Conservation (phyloP, 139 green algal species). For the Choricystis sp. region DNA sequence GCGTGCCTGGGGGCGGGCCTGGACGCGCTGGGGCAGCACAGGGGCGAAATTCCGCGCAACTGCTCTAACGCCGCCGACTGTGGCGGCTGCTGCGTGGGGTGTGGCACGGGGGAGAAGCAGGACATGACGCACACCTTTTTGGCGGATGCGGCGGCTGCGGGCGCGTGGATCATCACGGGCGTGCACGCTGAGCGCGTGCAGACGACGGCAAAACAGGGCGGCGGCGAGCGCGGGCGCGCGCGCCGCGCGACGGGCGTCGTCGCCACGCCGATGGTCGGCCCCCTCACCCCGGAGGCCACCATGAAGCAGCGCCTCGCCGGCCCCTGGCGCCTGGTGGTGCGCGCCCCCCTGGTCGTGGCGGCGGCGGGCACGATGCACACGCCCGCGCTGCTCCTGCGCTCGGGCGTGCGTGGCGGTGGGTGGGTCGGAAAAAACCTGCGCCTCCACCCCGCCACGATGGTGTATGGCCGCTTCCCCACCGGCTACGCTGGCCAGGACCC, state of each 20-base stretch:
- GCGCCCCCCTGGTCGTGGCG: slow-evolving; percentile 15
- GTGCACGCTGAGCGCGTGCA: slow-evolving; percentile 17
- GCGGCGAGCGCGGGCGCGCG: background rate
- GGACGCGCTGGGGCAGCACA: slow-evolving; percentile 15
- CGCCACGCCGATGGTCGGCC: background rate
- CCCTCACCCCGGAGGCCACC: slow-evolving; percentile 1
- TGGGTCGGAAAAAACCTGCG: slow-evolving; percentile 31
- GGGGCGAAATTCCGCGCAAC: slow-evolving; percentile 29
- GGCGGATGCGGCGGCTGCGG: slow-evolving; percentile 27
- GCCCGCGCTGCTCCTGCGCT: slow-evolving; percentile 45
- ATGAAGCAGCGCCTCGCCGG: background rate
- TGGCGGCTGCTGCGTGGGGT: slow-evolving; percentile 13
- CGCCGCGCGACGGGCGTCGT: slow-evolving; percentile 1
- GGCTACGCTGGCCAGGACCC: background rate
- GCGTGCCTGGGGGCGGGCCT: slow-evolving; percentile 22
- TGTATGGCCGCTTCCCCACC: slow-evolving; percentile 18
- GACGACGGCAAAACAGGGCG: background rate
- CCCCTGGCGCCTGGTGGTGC: slow-evolving; percentile 5
- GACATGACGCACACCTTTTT: slow-evolving; percentile 38
- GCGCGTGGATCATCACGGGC: slow-evolving; percentile 33
- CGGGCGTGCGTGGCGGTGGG: slow-evolving; percentile 19
- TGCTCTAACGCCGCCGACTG: slow-evolving; percentile 12
- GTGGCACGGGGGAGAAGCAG: slow-evolving; percentile 17
- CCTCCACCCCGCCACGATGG: slow-evolving; percentile 30
- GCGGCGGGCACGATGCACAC: slow-evolving; percentile 25